Percentiles rank a stretch among this genome's conserved stretches.
phyloP scores from a whole-genome alignment of 495 filamentous ascomycete species.

The Copromyces sp. region DNA sequence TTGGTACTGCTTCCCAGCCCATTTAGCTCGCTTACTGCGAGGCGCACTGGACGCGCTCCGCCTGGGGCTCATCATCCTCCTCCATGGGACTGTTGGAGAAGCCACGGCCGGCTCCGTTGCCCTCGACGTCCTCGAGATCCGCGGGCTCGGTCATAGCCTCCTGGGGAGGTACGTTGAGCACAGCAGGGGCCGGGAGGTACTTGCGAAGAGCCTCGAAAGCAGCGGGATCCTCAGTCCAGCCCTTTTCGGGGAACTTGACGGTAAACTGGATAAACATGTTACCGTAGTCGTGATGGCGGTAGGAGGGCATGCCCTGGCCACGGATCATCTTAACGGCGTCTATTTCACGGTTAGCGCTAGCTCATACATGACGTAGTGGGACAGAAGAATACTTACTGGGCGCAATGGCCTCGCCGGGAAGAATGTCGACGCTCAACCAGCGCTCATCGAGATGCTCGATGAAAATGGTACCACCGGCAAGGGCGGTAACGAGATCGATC shows the following conservation, averaged over 20 bases:
- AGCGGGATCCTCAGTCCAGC: conserved; percentile 44
- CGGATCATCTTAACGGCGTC: conserved; percentile 88
- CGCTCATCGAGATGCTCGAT: conserved; percentile 96
- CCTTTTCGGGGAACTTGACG: conserved; percentile 83
- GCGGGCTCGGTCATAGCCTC: conserved; percentile 78
- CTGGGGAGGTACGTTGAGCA: conserved; percentile 50
- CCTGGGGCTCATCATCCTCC: conserved; percentile 68
- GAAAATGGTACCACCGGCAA: conserved; percentile 78
- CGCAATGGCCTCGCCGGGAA: conserved; percentile 86
- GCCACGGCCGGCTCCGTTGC: conserved; percentile 56
- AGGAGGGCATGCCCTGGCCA: conserved; percentile 97
- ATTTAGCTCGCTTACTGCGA: conserved; percentile 62
- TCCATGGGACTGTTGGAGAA: conserved; percentile 54
- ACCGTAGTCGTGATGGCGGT: conserved; percentile 88
- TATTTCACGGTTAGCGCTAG: conserved; percentile 27
- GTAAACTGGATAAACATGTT: conserved; percentile 97
- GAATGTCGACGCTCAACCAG: conserved; percentile 85
- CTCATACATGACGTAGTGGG: not conserved
- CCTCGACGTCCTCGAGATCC: conserved; percentile 80
- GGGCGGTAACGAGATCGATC: conserved; percentile 90
- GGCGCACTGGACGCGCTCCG: conserved; percentile 93
- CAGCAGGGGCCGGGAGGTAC: conserved; percentile 63
- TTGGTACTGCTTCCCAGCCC: not conserved
- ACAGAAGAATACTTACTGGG: conserved; percentile 57
- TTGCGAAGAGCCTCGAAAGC: conserved; percentile 60